These are phyloP conservation scores for Neurospora africana DNA, from an alignment of 495 filamentous ascomycete genomes.

Conservation along the genomic window DNA sequence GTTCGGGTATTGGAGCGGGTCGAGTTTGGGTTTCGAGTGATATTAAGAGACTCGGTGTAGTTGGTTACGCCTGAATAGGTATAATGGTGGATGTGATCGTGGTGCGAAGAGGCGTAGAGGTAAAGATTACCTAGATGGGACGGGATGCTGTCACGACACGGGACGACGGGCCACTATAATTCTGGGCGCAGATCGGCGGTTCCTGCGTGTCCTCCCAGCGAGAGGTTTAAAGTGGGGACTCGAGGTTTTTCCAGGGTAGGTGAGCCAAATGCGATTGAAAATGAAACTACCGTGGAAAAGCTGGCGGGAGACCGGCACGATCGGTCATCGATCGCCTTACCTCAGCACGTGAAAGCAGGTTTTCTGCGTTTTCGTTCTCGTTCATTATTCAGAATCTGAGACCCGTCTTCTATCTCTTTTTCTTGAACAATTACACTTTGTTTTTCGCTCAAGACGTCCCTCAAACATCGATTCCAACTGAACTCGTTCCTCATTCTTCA, in stretches of 20 bases:
- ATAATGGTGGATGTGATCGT: neutral
- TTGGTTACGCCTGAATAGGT: neutral
- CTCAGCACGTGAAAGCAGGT: neutral
- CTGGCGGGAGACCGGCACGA: neutral
- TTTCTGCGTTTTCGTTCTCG: neutral
- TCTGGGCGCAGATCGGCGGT: neutral
- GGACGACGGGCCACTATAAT: neutral
- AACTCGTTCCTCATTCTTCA: neutral
- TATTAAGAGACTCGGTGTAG: neutral
- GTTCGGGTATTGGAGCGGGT: neutral
- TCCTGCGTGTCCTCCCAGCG: neutral
- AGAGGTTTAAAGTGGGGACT: neutral
- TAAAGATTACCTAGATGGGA: neutral
- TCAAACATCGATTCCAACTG: neutral
- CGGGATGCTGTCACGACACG: neutral
- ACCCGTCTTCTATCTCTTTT: neutral
- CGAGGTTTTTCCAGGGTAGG: neutral
- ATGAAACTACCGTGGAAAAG: neutral
- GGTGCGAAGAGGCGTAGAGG: neutral
- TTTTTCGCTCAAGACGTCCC: neutral
- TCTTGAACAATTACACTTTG: neutral
- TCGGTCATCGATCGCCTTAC: neutral
- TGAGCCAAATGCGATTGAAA: neutral
- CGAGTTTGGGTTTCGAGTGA: neutral
- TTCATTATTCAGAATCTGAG: neutral